These are phyloP conservation scores for Aspergillus calidoustus DNA, from an alignment of 2,329 filamentous ascomycete genomes.

Conservation along the genomic window DNA sequence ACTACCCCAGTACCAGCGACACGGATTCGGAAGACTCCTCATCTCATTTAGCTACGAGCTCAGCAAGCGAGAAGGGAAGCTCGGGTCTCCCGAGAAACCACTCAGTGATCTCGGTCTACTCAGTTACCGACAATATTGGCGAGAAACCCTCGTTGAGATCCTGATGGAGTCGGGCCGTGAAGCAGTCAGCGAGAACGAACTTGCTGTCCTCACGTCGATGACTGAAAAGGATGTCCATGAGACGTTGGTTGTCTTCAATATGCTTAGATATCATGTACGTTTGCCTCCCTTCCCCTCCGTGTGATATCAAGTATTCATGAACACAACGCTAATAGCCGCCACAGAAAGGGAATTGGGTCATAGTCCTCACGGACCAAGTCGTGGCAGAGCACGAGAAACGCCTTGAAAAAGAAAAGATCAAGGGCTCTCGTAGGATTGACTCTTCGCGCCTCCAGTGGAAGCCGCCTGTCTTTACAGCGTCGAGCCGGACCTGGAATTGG, in stretches of 20 bases:
- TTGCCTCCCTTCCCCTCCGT: neutral
- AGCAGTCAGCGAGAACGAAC: slow-evolving; percentile 77
- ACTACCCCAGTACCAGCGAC: slow-evolving; percentile 92
- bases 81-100: slow-evolving; percentile 95
- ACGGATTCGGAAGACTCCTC: slow-evolving; percentile 88
- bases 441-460: slow-evolving; percentile 87
- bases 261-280: slow-evolving; percentile 83
- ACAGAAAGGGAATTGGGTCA: slow-evolving; percentile 89
- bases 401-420: slow-evolving; percentile 78
- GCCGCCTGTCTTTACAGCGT: slow-evolving; percentile 90
- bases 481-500: slow-evolving; percentile 94
- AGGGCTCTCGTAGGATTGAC: slow-evolving; percentile 75
- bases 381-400: slow-evolving; percentile 71
- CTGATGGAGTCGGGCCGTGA: slow-evolving; percentile 73
- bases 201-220: slow-evolving; percentile 83
- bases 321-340: slow-evolving; percentile 21
- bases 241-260: slow-evolving; percentile 89
- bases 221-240: slow-evolving; percentile 97
- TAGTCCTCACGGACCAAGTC: slow-evolving; percentile 85
- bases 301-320: neutral
- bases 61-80: slow-evolving; percentile 90
- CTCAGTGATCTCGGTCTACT: slow-evolving; percentile 90
- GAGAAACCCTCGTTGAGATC: slow-evolving; percentile 87
- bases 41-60: slow-evolving; percentile 99
- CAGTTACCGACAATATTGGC: slow-evolving; percentile 97